Evolutionary conservation across 495 filamentous ascomycete genomes (phyloP).

Genomic region (Daldinia loculata): DNA sequence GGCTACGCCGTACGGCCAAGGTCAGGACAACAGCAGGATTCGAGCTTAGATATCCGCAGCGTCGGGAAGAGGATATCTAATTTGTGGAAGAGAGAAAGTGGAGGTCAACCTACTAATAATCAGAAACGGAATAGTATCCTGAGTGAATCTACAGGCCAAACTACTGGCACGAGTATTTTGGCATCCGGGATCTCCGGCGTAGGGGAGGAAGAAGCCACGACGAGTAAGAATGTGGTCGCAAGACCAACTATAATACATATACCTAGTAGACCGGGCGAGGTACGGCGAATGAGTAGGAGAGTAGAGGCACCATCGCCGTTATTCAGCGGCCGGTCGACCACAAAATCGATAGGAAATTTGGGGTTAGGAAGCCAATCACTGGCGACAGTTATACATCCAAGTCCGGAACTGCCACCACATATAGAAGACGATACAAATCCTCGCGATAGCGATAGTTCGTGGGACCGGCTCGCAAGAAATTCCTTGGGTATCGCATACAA

Average conservation of each 20-base stretch:
- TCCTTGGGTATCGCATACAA: slow-evolving; percentile 49
- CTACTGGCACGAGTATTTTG: slow-evolving; percentile 45
- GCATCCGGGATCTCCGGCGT: slow-evolving; percentile 40
- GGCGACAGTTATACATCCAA: slow-evolving; percentile 9
- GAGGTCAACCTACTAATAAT: slow-evolving; percentile 9
- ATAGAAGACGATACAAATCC: slow-evolving; percentile 5
- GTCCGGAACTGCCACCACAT: slow-evolving; percentile 10
- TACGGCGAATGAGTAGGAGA: slow-evolving; percentile 39
- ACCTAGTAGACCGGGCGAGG: slow-evolving; percentile 43
- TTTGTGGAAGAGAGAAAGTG: slow-evolving; percentile 39
- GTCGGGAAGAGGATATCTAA: slow-evolving; percentile 40
- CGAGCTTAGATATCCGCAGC: slow-evolving; percentile 10
- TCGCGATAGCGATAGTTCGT: slow-evolving; percentile 25
- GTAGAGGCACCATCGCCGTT: slow-evolving; percentile 29
- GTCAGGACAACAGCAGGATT: slow-evolving; percentile 27
- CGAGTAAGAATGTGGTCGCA: slow-evolving; percentile 41
- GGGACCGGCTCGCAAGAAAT: slow-evolving; percentile 38
- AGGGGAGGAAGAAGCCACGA: slow-evolving; percentile 40
- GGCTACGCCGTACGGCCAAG: slow-evolving; percentile 29
- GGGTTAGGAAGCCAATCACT: slow-evolving; percentile 18
- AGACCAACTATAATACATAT: slow-evolving; percentile 47
- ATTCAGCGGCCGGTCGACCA: slow-evolving; percentile 36
- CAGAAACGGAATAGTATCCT: slow-evolving; percentile 33
- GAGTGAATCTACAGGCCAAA: slow-evolving; percentile 35
- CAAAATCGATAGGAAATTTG: slow-evolving; percentile 36